phyloP scores from a whole-genome alignment of 2,329 filamentous ascomycete species.

The Alternaria incomplexa region DNA sequence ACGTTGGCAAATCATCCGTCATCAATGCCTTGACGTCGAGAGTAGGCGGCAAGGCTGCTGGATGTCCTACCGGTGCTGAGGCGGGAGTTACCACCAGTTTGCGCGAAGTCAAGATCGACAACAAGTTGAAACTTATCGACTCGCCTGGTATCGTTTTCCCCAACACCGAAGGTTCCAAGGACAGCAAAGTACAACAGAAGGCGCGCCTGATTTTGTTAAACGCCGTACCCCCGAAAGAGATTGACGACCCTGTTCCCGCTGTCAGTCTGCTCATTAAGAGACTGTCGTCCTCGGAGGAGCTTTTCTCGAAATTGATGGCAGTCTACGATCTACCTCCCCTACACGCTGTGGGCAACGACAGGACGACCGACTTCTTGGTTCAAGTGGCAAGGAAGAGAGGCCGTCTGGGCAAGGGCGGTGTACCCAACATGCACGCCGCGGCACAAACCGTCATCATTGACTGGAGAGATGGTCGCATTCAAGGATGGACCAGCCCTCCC shows the following conservation, averaged over 20 bases:
- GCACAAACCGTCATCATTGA: conserved; percentile 95
- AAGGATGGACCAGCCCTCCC: conserved; percentile 87
- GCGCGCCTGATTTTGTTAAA: conserved; percentile 88
- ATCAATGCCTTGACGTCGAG: conserved; percentile 90
- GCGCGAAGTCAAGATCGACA: conserved; percentile 90
- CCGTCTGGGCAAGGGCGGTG: conserved; percentile 82
- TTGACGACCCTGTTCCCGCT: conserved; percentile 88
- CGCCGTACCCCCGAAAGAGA: conserved; percentile 90
- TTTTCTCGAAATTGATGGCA: conserved; percentile 78
- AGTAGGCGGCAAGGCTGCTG: conserved; percentile 70
- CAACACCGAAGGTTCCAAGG: conserved; percentile 58
- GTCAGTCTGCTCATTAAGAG: conserved; percentile 84
- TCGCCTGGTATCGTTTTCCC: conserved; percentile 96
- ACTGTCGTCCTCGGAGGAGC: conserved; percentile 72
- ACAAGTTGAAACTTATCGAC: conserved; percentile 90
- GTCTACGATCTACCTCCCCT: conserved; percentile 86
- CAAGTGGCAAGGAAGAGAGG: conserved; percentile 95
- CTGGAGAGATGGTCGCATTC: conserved; percentile 93
- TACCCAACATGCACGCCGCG: conserved; percentile 86
- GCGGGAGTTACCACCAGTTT: conserved; percentile 90
- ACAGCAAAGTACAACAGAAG: conserved; percentile 70
- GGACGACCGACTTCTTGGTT: conserved; percentile 88
- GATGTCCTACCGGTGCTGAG: conserved; percentile 88
- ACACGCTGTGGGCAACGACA: conserved; percentile 70
- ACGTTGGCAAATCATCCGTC: conserved; percentile 94